These are phyloP conservation scores for Fusarium denticulatum DNA, from an alignment of 2,329 filamentous ascomycete genomes.

Conservation along the genomic window DNA sequence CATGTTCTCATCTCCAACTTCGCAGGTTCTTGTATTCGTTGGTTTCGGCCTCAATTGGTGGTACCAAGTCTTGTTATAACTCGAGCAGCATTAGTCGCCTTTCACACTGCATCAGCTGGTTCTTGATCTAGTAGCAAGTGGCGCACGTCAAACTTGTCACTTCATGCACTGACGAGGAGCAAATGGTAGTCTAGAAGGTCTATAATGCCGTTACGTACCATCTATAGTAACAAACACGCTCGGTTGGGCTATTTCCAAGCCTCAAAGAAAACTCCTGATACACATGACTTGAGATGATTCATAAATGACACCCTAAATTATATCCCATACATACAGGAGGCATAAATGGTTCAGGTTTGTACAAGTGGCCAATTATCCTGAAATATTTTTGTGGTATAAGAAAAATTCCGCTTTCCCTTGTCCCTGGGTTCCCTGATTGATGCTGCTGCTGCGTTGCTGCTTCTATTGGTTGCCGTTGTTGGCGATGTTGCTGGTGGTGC, in stretches of 20 bases:
- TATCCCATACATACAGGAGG: slow-evolving; percentile 38
- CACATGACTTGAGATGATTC: slow-evolving; percentile 17
- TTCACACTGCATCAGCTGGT: neutral
- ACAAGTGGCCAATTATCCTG: slow-evolving; percentile 39
- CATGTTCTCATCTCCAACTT: too few relatives aligned
- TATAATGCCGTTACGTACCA: slow-evolving; percentile 25
- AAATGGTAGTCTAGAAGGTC: slow-evolving; percentile 12
- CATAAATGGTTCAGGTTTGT: slow-evolving; percentile 34
- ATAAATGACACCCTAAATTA: slow-evolving; percentile 32
- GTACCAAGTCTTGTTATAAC: neutral
- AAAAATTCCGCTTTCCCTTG: slow-evolving; percentile 31
- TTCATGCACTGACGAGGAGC: neutral
- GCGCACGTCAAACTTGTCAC: neutral
- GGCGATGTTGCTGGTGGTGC: slow-evolving; percentile 64
- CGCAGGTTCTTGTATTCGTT: neutral
- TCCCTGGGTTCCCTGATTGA: slow-evolving; percentile 4
- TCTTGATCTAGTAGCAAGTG: neutral
- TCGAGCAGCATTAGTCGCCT: neutral
- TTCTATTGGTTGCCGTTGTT: slow-evolving; percentile 61
- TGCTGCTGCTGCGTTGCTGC: slow-evolving; percentile 6
- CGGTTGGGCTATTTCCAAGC: neutral
- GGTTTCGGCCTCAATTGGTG: neutral
- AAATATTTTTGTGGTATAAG: slow-evolving; percentile 28
- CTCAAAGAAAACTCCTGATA: slow-evolving; percentile 19
- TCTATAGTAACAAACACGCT: slow-evolving; percentile 26